Base-by-base conservation (phyloP, 805 yeast genomes). In the Zygotorulaspora chibaensis region DNA sequence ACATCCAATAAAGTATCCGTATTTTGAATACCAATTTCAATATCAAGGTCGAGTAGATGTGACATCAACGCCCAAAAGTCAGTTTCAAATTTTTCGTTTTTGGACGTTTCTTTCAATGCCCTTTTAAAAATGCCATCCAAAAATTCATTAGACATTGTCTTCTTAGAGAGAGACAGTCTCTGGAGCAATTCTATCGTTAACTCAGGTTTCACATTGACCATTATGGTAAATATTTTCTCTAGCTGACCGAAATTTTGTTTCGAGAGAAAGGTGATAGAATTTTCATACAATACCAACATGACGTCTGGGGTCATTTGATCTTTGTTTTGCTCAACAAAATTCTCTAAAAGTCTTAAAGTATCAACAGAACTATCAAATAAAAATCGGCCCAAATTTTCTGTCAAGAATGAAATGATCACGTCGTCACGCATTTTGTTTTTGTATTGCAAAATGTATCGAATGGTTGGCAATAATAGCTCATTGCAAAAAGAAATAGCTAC, bases 21-120 rank as follows among this genome's bases (percentile, higher is more conserved):
- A 46, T 72, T 70, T 23, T 71, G 62, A 12, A 76, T 65, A n/a
- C 83, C 82, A 42, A 83, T 66, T 45, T 80, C 84, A 2, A 79
- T 69, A 60, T 83, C 84, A 43, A 82, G 69, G 23, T 69, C 69
- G 11, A 83, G 56, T 3, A 83, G 63, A 29, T 75, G 67, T 1
- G 62, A 66, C 3, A 83, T 59, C 43, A 84, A 62, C 1, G 56
- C 52, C 77, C 80, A 77, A 46, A 73, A 72, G 25, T 69, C 50
- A 6, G 35, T 26, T 18, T 45, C 46, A 9, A 35, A 33, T 9
- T 26, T n/a, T 3, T 34, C 23, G 2, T 40, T 23, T 3, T 29
- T 13, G 2, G 53, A 35, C 1, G 48, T 35, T 27, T 35, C 25
- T 15, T 46, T 33, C 6, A 58, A 29, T 2, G 53, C 48, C 8